Conservation (phyloP, 2,329 filamentous ascomycete species). For the Pseudogymnoascus sp. region DNA sequence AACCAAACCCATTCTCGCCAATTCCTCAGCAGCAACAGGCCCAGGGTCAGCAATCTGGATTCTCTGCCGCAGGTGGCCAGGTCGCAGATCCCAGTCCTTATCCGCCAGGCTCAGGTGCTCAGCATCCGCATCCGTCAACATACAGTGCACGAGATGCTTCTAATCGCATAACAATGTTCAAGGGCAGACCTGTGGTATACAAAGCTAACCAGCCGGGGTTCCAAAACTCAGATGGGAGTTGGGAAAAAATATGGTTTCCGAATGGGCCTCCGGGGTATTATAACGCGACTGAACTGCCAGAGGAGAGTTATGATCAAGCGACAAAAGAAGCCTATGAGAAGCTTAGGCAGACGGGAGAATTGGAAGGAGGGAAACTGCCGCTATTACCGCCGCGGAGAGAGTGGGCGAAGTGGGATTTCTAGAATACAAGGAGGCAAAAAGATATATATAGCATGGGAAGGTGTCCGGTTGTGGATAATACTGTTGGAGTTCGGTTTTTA, state of each 20-base stretch:
- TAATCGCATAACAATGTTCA: conserved; percentile 48
- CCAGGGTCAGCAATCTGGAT: background rate
- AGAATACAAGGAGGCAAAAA: conserved; percentile 18
- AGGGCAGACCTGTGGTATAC: conserved; percentile 56
- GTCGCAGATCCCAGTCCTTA: conserved; percentile 7
- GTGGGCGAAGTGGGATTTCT: conserved; percentile 69
- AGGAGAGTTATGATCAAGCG: conserved; percentile 50
- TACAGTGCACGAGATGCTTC: conserved; percentile 18
- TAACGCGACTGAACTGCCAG: conserved; percentile 53
- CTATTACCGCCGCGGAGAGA: conserved; percentile 70
- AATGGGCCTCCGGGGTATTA: conserved; percentile 58
- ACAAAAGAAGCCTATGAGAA: conserved; percentile 55
- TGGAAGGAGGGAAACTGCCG: conserved; percentile 65
- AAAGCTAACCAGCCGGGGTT: conserved; percentile 41
- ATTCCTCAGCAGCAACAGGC: conserved; percentile 14
- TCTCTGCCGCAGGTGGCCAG: background rate
- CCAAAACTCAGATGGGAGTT: conserved; percentile 45
- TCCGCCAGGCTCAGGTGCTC: background rate
- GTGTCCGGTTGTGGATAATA: conserved; percentile 6
- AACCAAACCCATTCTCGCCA: conserved; percentile 14
- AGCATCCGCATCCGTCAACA: conserved; percentile 15
- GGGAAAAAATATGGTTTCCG: conserved; percentile 65
- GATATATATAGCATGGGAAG: conserved; percentile 4
- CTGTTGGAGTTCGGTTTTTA: conserved; percentile 5
- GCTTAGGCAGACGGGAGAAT: conserved; percentile 58